Percentiles rank a stretch among this genome's conserved stretches.
Evolutionary conservation across 2,329 filamentous ascomycete genomes (phyloP).

Genomic region (Diaporthe capsici): DNA sequence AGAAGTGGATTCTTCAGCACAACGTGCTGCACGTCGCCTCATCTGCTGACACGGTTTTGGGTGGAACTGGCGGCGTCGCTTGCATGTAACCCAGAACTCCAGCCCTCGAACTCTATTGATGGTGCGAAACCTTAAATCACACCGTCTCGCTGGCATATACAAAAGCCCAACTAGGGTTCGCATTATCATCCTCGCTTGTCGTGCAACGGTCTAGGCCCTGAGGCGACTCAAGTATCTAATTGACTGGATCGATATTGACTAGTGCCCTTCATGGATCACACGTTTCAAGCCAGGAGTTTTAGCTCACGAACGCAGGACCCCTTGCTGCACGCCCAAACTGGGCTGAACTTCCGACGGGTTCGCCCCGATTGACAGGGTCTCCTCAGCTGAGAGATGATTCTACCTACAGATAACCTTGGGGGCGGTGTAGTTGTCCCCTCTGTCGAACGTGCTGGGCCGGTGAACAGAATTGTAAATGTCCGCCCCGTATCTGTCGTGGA

Average conservation of each 20-base stretch:
- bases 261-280: background rate
- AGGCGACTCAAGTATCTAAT: slow-evolving; percentile 16
- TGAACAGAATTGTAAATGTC: background rate
- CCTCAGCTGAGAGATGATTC: background rate
- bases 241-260: background rate
- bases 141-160: background rate
- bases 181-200: slow-evolving; percentile 7
- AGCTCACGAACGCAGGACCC: background rate
- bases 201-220: slow-evolving; percentile 3
- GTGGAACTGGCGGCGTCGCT: background rate
- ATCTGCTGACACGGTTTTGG: background rate
- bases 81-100: background rate
- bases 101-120: slow-evolving; percentile 13
- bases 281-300: slow-evolving; percentile 23
- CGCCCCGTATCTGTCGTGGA: slow-evolving; percentile 19
- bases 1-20: background rate
- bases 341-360: background rate
- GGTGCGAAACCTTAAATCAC: slow-evolving; percentile 20
- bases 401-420: background rate
- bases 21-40: background rate
- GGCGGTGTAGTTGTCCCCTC: background rate
- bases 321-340: background rate
- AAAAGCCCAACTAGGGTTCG: background rate
- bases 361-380: background rate
- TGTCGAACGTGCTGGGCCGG: background rate